A percentile compares a stretch with the other conserved stretches of the same genome.
These are phyloP conservation scores for Aphanocladium album DNA, from an alignment of 2,329 filamentous ascomycete genomes.

Conservation along the genomic window DNA sequence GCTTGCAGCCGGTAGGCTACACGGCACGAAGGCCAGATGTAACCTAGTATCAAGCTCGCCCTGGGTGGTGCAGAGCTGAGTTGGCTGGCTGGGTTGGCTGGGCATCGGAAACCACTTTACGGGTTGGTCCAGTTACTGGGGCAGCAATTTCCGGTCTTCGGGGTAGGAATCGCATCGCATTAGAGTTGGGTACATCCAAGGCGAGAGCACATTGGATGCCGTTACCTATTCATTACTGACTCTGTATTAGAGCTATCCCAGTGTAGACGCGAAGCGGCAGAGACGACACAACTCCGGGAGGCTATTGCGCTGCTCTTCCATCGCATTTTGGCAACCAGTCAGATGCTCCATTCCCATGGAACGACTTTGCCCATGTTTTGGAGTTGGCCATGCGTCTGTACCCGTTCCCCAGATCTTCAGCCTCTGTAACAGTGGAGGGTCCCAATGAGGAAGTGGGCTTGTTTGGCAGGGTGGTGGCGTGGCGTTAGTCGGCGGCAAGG, in stretches of 20 bases:
- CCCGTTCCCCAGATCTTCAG: conserved; percentile 11
- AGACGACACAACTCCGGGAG: neutral
- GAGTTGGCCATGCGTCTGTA: neutral
- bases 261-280: no score
- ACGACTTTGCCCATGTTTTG: neutral
- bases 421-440: conserved; percentile 5
- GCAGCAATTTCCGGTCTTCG: neutral
- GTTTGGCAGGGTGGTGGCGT: neutral
- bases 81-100: neutral
- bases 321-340: neutral
- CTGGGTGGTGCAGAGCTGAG: neutral
- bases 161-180: neutral
- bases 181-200: neutral
- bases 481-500: conserved; percentile 9
- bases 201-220: neutral
- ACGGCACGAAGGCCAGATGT: conserved; percentile 3
- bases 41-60: conserved; percentile 4
- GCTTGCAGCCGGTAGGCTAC: neutral
- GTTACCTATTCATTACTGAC: no score
- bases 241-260: no score
- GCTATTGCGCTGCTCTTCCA: neutral
- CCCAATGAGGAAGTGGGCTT: conserved; percentile 1
- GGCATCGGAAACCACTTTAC: neutral
- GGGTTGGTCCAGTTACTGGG: neutral
- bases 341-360: neutral